Conservation (phyloP, 345 rosid genomes). For the Boechera divaricarpa region DNA sequence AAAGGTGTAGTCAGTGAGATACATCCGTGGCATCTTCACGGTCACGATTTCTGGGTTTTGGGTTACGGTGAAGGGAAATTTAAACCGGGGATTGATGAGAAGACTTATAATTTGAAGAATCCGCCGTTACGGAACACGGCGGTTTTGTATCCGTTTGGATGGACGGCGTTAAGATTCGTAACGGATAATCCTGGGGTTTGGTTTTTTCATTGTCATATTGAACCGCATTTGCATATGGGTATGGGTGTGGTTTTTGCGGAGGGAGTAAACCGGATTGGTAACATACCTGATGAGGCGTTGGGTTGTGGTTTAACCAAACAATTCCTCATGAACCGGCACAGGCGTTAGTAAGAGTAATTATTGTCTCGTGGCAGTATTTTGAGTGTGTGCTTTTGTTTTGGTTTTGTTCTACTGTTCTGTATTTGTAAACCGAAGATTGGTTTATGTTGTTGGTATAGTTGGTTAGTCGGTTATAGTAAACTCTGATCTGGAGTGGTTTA, state of each 20-base stretch:
- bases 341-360: background rate
- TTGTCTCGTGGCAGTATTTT: background rate
- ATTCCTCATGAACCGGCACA: constrained; percentile 39
- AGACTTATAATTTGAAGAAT: constrained; percentile 59
- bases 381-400: constrained; percentile 7
- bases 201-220: constrained; percentile 93
- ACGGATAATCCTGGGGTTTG: constrained; percentile 91
- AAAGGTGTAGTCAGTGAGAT: constrained; percentile 55
- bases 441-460: background rate
- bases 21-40: constrained; percentile 93
- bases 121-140: constrained; percentile 78
- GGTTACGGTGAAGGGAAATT: constrained; percentile 81
- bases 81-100: constrained; percentile 38
- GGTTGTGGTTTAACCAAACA: constrained; percentile 62
- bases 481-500: background rate
- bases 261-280: constrained; percentile 52
- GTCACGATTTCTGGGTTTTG: constrained; percentile 86
- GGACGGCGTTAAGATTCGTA: constrained; percentile 86
- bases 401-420: background rate
- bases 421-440: constrained; percentile 23
- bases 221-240: constrained; percentile 93
- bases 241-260: constrained; percentile 90
- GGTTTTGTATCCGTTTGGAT: constrained; percentile 72
- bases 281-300: constrained; percentile 56
- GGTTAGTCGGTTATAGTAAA: background rate